A percentile compares a stretch with the other conserved stretches of the same genome.
These are phyloP conservation scores for Crithidia brevicula DNA, from an alignment of 208 protist species.

Conservation along the genomic window DNA sequence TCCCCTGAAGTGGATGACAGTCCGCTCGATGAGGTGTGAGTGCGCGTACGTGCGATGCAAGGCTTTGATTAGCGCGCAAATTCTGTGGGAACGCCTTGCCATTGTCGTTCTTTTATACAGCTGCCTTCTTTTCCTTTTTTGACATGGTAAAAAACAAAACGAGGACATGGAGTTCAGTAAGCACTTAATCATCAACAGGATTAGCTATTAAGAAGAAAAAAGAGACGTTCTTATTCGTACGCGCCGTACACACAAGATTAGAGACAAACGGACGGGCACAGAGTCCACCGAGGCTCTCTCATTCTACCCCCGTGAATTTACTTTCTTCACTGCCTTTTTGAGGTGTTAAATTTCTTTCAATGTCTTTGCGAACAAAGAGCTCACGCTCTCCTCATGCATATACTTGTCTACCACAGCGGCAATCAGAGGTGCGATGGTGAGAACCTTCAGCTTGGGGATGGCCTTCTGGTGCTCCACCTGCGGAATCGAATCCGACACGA, in stretches of 20 bases:
- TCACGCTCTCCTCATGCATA: constrained; percentile 70
- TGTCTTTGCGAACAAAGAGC: constrained; percentile 57
- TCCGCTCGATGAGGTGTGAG: no score
- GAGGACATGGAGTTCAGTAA: neutral
- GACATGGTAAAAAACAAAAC: neutral
- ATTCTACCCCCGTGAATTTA: no score
- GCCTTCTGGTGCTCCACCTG: constrained; percentile 76
- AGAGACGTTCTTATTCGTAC: no score
- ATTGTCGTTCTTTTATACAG: no score
- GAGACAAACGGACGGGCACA: no score
- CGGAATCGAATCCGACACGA: constrained; percentile 95
- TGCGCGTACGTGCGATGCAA: no score
- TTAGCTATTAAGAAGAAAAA: constrained; percentile 7
- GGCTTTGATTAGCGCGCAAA: no score
- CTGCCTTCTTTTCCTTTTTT: neutral
- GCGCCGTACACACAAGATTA: neutral
- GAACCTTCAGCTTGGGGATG: constrained; percentile 87
- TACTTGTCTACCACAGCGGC: constrained; percentile 81
- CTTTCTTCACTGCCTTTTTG: neutral
- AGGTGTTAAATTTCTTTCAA: constrained; percentile 21
- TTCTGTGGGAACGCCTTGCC: no score
- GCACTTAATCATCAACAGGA: constrained; percentile 1
- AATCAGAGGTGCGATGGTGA: constrained; percentile 90
- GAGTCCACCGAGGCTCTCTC: no score
- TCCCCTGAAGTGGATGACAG: no score